These are phyloP conservation scores for Saccharomyces jurei DNA, from an alignment of 805 yeast genomes.

Conservation along the genomic window DNA sequence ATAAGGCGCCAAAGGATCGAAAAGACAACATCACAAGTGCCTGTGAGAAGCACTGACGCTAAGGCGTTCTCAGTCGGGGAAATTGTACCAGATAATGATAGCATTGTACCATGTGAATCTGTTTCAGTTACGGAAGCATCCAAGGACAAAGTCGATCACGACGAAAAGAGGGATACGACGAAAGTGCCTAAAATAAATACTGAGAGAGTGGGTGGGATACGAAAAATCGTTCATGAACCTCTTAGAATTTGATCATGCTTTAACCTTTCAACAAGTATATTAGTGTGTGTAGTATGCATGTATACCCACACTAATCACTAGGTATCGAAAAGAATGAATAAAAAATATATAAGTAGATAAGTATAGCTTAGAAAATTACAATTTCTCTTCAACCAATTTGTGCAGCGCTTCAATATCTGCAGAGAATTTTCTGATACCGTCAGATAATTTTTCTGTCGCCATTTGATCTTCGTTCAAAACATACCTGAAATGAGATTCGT, in stretches of 20 bases:
- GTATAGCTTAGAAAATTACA: slow-evolving; percentile 31
- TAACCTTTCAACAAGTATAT: background rate
- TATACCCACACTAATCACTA: background rate
- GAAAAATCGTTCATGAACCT: slow-evolving; percentile 9
- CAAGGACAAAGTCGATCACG: background rate
- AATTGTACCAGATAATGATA: background rate
- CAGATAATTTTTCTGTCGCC: slow-evolving; percentile 96
- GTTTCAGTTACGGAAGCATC: background rate
- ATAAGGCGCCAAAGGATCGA: slow-evolving; percentile 2
- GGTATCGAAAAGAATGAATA: background rate
- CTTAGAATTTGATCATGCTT: slow-evolving; percentile 1
- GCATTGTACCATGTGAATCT: background rate
- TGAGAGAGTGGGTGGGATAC: slow-evolving; percentile 2
- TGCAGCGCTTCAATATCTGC: slow-evolving; percentile 82
- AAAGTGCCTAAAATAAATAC: background rate
- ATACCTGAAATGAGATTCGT: slow-evolving; percentile 88
- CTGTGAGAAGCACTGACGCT: background rate
- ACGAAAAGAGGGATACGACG: background rate
- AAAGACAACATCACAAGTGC: background rate
- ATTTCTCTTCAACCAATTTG: slow-evolving; percentile 53
- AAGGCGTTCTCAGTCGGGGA: no score
- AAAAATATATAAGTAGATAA: background rate
- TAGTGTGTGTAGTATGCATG: background rate
- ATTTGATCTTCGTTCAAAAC: slow-evolving; percentile 90
- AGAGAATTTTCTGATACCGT: slow-evolving; percentile 96